Evolutionary conservation across 495 filamentous ascomycete genomes (phyloP).

Genomic region (Penicillium subrubescens): DNA sequence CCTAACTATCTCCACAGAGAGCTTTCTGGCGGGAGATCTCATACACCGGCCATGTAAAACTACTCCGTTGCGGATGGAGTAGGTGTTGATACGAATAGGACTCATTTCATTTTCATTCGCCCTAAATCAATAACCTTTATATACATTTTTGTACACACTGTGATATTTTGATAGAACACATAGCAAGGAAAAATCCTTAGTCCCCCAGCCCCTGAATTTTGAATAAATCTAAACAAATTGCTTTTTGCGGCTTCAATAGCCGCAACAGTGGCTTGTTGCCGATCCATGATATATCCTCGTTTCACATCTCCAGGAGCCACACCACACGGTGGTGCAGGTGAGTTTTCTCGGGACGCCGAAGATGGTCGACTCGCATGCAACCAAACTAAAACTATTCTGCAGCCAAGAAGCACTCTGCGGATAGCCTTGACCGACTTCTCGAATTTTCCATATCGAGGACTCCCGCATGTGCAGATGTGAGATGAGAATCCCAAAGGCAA

Average conservation of each 20-base stretch:
- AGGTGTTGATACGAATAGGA: neutral
- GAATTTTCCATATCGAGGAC: neutral
- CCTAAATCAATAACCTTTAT: too few species aligned
- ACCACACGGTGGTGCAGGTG: conserved; percentile 2
- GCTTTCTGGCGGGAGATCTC: neutral
- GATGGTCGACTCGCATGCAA: neutral
- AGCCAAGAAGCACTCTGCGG: neutral
- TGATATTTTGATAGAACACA: too few species aligned
- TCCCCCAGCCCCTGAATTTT: too few species aligned
- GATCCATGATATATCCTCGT: conserved; percentile 1
- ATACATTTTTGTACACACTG: too few species aligned
- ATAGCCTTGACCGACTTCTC: neutral
- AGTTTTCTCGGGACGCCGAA: neutral
- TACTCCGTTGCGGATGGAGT: neutral
- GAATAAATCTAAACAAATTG: neutral
- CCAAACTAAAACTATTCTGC: neutral
- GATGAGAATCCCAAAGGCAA: too few species aligned
- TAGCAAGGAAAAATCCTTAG: too few species aligned
- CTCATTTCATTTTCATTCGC: too few species aligned
- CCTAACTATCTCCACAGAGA: neutral
- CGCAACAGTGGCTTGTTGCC: neutral
- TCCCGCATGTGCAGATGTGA: neutral
- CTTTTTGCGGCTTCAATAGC: neutral
- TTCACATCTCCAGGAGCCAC: neutral
- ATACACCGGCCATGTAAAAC: neutral